Percentiles rank a stretch among this genome's conserved stretches.
These are phyloP conservation scores for Extremus antarcticus DNA, from an alignment of 495 filamentous ascomycete species.

Conservation along the genomic window DNA sequence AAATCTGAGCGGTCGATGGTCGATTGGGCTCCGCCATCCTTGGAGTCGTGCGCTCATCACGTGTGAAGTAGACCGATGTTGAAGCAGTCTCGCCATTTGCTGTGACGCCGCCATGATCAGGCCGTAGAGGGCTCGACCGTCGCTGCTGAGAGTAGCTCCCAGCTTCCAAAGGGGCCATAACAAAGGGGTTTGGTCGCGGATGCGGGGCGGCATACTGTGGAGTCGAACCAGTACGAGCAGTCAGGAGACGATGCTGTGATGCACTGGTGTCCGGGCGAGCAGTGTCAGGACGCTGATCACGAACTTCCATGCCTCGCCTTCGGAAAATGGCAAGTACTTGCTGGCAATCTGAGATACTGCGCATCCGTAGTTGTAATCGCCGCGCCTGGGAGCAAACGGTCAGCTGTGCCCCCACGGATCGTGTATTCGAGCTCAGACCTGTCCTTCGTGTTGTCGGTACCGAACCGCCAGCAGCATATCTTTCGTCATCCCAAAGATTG, in stretches of 20 bases:
- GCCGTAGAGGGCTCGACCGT: background rate
- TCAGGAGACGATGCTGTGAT: background rate
- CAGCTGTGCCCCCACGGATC: background rate
- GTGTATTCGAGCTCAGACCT: background rate
- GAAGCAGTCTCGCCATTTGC: too few species aligned
- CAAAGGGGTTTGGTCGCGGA: background rate
- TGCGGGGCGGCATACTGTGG: background rate
- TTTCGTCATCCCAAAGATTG: constrained; percentile 18
- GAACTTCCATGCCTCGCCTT: constrained; percentile 14
- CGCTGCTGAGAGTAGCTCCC: background rate
- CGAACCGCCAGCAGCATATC: constrained; percentile 11
- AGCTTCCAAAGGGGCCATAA: background rate
- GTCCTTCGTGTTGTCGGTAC: constrained; percentile 4
- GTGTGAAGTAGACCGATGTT: background rate
- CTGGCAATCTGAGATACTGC: background rate
- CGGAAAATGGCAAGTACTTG: constrained; percentile 6
- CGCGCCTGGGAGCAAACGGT: constrained; percentile 3
- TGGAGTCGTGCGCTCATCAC: background rate
- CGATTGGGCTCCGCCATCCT: background rate
- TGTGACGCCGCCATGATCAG: background rate
- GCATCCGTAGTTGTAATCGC: constrained; percentile 15
- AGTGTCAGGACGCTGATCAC: constrained; percentile 8
- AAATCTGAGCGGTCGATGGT: background rate
- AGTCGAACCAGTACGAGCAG: background rate
- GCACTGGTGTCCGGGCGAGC: background rate